Percentiles rank a stretch among this genome's conserved stretches.
Evolutionary conservation across 345 rosid species (phyloP).

Genomic region (Mangifera indica): DNA sequence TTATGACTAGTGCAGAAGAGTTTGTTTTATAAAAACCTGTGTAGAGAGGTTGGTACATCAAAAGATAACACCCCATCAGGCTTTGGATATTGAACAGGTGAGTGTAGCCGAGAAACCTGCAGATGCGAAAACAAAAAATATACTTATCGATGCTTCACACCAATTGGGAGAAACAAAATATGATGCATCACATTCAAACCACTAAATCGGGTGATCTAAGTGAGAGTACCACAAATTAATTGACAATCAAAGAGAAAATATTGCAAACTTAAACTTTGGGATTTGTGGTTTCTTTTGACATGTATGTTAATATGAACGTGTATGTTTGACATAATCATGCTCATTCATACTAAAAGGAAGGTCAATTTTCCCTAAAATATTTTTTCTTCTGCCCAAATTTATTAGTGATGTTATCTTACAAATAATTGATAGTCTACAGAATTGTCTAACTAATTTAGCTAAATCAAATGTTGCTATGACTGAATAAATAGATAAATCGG

Average conservation of each 20-base stretch:
- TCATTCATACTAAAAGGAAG: conserved; percentile 2
- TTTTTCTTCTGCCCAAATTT: neutral
- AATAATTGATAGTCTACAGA: neutral
- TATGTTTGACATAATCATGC: neutral
- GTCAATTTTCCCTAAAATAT: neutral
- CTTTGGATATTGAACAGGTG: conserved; percentile 70
- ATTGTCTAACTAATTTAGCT: neutral
- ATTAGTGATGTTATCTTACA: neutral
- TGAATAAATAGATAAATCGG: conserved; percentile 7
- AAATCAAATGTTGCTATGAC: neutral
- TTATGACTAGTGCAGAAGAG: neutral
- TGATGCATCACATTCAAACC: neutral
- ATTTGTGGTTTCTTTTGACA: neutral
- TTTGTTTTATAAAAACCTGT: conserved; percentile 52
- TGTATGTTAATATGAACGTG: neutral
- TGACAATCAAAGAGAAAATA: too few species aligned
- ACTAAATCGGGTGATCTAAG: neutral
- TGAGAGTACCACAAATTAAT: neutral
- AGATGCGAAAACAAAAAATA: conserved; percentile 4
- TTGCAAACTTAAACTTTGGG: neutral
- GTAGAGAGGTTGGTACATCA: conserved; percentile 84
- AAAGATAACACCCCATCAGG: conserved; percentile 88
- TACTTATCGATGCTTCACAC: neutral
- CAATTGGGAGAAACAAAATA: neutral
- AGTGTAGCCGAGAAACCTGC: conserved; percentile 66